Evolutionary conservation across 352 stramenopile species (phyloP).

Genomic region (Globisporangium viniferum): DNA sequence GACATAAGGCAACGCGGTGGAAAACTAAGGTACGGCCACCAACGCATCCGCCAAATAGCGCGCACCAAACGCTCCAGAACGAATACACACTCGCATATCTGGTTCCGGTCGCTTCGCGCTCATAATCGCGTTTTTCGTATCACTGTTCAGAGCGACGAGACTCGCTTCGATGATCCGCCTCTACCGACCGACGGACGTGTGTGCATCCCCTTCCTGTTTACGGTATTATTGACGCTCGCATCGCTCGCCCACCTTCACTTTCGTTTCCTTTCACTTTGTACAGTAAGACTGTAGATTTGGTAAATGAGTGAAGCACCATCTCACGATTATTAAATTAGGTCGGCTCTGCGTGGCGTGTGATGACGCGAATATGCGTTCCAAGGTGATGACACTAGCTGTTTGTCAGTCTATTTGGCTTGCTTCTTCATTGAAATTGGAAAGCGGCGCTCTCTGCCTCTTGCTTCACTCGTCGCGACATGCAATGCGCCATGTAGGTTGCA

Average conservation of each 20-base stretch:
- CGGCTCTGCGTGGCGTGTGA: neutral
- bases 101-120: neutral
- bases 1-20: neutral
- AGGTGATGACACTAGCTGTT: neutral
- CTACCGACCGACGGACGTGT: neutral
- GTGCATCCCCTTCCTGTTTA: neutral
- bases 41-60: neutral
- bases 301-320: neutral
- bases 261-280: neutral
- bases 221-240: neutral
- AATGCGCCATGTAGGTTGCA: neutral
- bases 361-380: neutral
- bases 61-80: neutral
- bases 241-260: neutral
- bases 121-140: neutral
- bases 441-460: neutral
- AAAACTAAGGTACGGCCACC: neutral
- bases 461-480: neutral
- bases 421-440: neutral
- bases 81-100: neutral
- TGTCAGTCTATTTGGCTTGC: neutral
- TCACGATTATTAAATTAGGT: neutral
- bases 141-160: too few relatives aligned
- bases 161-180: neutral
- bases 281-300: neutral